Evolutionary conservation across 192 early-diverging fungal genomes (phyloP), one percentile per base, ranked within the genome.

Genomic region (Gaertneriomyces semiglobifer): DNA sequence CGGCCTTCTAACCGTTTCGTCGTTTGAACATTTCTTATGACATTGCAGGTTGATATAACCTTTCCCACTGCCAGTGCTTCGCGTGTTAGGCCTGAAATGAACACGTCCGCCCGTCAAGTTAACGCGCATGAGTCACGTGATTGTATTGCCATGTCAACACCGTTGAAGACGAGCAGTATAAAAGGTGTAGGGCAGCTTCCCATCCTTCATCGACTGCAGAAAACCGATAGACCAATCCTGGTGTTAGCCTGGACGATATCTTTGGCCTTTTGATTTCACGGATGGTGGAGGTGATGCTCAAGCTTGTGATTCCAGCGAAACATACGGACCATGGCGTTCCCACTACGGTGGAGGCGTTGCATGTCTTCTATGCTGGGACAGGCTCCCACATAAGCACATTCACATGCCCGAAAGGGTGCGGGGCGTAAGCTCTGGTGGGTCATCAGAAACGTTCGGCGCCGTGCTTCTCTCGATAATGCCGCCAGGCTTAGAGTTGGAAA

Each of bases 241-340:
- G 6, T 42, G 57, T 33, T 42, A 40, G n/a, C 40, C 39, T 42
- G 16, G 33, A 25, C 60, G 44, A 12, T 16, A 46, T 38, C 41
- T n/a, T 46, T 45, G 44, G 6, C 60, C 3, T 46, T 18, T 18
- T 46, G 58, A 43, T 7, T 14, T 5, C 18, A 46, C 60, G 20
- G 39, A 42, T 9, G 54, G 18, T 39, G 33, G 33, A 58, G 47
- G 46, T 60, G 66, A 58, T 33, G 44, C 40, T 52, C 62, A 71
- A 71, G 69, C 69, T 71, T 71, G 69, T 71, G 69, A 71, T 59
- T 71, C 69, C 69, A 62, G 69, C 55, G 9, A 71, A n/a, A 71
- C 69, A 71, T 65, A 60, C 69, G 69, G 60, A 56, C 61, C 42
- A 59, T 33, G 53, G 19, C 48, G 46, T 25, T 12, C 7, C 5